A percentile compares a stretch with the other conserved stretches of the same genome.
Evolutionary conservation across 176 grass and related monocot species (phyloP).

Genomic region (Elymus sibiricus): DNA sequence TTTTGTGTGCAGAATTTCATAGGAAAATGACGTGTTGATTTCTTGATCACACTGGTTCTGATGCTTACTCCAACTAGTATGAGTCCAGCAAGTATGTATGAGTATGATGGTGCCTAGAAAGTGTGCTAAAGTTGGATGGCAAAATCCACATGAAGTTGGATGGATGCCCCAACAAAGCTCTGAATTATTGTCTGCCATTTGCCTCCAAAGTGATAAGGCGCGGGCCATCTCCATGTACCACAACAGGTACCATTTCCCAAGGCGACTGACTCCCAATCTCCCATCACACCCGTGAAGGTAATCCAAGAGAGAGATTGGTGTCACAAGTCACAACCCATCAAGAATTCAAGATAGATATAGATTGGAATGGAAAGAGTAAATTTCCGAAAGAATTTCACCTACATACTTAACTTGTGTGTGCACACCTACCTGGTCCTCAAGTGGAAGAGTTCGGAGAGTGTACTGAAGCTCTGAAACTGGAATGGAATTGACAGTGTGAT

Average conservation of each 20-base stretch:
- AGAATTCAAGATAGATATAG: no score
- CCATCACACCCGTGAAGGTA: not conserved
- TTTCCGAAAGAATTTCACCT: not conserved
- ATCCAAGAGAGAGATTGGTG: not conserved
- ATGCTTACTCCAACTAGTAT: no score
- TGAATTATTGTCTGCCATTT: slow-evolving; percentile 34
- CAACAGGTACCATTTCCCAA: not conserved
- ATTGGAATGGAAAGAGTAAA: not conserved
- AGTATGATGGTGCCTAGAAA: no score
- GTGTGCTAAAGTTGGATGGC: no score
- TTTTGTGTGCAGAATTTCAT: no score
- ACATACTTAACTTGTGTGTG: not conserved
- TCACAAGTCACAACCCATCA: no score
- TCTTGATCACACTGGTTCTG: no score
- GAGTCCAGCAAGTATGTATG: no score
- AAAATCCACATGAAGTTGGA: not conserved
- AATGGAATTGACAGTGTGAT: not conserved
- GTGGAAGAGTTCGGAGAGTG: not conserved
- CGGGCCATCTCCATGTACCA: not conserved
- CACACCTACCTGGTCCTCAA: not conserved
- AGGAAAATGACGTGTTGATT: no score
- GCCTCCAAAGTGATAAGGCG: not conserved
- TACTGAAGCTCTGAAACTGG: not conserved
- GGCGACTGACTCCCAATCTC: no score
- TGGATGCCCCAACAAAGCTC: not conserved